Conservation (phyloP, 2,329 filamentous ascomycete genomes). For the Ascochyta rabiei region DNA sequence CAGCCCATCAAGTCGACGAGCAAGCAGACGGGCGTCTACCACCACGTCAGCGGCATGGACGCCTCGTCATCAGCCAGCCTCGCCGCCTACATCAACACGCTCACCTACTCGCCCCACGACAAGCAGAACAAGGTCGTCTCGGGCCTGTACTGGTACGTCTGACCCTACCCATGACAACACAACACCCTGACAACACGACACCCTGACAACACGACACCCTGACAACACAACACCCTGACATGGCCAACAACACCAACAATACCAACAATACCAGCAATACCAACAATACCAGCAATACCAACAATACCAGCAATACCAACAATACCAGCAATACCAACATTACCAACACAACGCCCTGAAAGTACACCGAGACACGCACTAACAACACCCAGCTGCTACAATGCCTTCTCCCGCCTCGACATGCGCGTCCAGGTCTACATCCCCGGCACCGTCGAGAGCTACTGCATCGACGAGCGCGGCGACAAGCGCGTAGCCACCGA, state of each 20-base stretch:
- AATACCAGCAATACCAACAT: too few relatives aligned
- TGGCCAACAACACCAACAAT: too few relatives aligned
- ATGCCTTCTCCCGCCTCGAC: constrained; percentile 96
- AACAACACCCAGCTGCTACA: constrained; percentile 85
- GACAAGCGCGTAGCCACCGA: constrained; percentile 94
- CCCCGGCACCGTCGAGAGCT: constrained; percentile 93
- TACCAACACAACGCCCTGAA: too few relatives aligned
- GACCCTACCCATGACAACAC: too few relatives aligned
- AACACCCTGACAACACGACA: too few relatives aligned
- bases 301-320: too few relatives aligned
- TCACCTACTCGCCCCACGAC: constrained; percentile 87
- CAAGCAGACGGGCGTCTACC: constrained; percentile 82
- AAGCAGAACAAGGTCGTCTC: constrained; percentile 89
- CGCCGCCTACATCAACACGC: constrained; percentile 96
- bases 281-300: too few relatives aligned
- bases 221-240: too few relatives aligned
- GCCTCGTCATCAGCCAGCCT: constrained; percentile 96
- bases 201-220: too few relatives aligned
- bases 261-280: too few relatives aligned
- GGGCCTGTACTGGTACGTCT: constrained; percentile 88
- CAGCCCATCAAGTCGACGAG: constrained; percentile 64
- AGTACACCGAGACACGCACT: too few relatives aligned
- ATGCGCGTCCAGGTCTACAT: constrained; percentile 99
- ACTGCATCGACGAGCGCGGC: constrained; percentile 95
- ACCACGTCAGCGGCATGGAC: constrained; percentile 96